These are phyloP conservation scores for Aspergillus flavus DNA, from an alignment of 2,329 filamentous ascomycete genomes.

Conservation along the genomic window DNA sequence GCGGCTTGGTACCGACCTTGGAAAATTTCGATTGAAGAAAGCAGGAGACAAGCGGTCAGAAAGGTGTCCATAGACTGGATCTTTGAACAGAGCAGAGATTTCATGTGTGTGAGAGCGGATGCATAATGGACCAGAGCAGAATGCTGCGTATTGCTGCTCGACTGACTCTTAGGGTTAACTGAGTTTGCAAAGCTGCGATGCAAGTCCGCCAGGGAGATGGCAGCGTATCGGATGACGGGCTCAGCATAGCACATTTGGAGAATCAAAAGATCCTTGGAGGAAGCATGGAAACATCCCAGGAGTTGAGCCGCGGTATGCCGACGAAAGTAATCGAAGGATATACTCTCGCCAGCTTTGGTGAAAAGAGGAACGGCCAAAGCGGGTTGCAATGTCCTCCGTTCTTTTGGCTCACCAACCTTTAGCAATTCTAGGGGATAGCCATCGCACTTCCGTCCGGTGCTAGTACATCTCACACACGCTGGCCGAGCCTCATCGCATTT, in stretches of 20 bases:
- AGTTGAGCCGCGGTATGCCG: background rate
- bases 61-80: too few relatives aligned
- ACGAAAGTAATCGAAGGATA: background rate
- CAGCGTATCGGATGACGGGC: background rate
- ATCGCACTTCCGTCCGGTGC: constrained; percentile 23
- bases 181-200: background rate
- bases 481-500: constrained; percentile 32
- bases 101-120: background rate
- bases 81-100: background rate
- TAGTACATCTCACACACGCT: constrained; percentile 13
- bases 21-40: too few relatives aligned
- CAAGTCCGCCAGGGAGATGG: background rate
- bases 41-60: too few relatives aligned
- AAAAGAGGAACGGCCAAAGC: background rate
- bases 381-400: background rate
- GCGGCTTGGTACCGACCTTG: too few relatives aligned
- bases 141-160: background rate
- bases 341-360: background rate
- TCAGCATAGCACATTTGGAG: background rate
- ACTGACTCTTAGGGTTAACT: background rate
- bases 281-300: background rate
- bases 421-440: background rate
- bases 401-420: too few relatives aligned
- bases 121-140: background rate
- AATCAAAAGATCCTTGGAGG: background rate